Evolutionary conservation across 1,284 basidiomycete species (phyloP), one percentile per base, ranked within the genome.

Genomic region (Stereum hirsutum): DNA sequence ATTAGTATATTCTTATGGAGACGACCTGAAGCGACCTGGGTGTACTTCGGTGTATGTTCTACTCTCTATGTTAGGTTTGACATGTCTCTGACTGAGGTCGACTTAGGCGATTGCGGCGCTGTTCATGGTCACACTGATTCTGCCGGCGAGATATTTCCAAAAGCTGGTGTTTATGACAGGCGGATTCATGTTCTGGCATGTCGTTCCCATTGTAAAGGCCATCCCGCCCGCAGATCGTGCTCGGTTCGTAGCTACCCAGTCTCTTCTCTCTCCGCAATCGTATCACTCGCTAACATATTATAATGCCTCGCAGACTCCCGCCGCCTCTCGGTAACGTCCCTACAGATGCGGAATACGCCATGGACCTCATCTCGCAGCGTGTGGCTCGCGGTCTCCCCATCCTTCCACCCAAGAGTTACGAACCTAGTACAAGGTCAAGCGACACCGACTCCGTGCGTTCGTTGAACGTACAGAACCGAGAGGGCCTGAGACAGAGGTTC

Each of bases 281-380:
- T n/a, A n/a, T n/a, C n/a, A n/a, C n/a, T n/a, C n/a, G n/a, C n/a
- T n/a, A n/a, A n/a, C n/a, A n/a, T 26, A 31, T 34, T 8, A 24
- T 25, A 17, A 6, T 7, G 24, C 14, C 19, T 15, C 19, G 14
- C 26, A 60, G 56, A 24, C 43, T 79, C 14, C 75, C 74, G 11
- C 62, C 66, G 4, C 60, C 66, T 4, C 66, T 83, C 37, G 49
- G 51, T 21, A 67, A 74, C 46, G 70, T 71, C 5, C 80, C 80
- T 0, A 82, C 78, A 5, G 79, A 85, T 53, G 69, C 75, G 2
- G 78, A 84, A 43, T 63, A 78, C 52, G 79, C 81, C 1, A 81
- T 83, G 74, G 70, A 78, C 26, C 54, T 84, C 8, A 81, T 84
- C 28, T 71, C 78, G 1, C 65, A 70, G 46, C 71, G 81, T 3